Evolutionary conservation across 192 early-diverging fungal genomes (phyloP).

Genomic region (Coemansia sp.): DNA sequence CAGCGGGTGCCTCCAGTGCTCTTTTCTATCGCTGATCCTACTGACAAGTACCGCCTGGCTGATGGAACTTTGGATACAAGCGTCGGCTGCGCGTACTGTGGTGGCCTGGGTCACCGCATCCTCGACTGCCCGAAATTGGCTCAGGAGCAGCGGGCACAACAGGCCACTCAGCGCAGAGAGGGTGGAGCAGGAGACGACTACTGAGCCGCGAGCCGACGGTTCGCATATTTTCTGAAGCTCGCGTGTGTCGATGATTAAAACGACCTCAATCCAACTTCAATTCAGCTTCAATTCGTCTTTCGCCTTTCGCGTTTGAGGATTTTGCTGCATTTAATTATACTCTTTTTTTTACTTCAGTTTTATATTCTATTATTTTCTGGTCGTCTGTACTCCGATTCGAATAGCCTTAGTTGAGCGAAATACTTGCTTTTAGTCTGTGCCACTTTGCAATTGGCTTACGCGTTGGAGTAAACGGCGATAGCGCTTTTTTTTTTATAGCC

Average conservation of each 20-base stretch:
- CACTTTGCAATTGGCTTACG: neutral
- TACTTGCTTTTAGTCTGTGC: neutral
- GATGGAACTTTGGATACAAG: conserved; percentile 59
- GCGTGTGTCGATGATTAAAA: neutral
- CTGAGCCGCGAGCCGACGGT: conserved; percentile 23
- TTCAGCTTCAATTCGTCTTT: neutral
- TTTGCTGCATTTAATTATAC: neutral
- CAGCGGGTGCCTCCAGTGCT: conserved; percentile 90
- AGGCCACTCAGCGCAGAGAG: conserved; percentile 41
- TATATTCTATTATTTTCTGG: neutral
- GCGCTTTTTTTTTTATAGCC: neutral
- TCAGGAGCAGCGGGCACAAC: conserved; percentile 62
- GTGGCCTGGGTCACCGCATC: conserved; percentile 93
- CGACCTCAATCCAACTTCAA: no score
- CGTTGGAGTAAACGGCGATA: neutral
- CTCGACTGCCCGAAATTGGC: conserved; percentile 83
- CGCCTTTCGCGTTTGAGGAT: neutral
- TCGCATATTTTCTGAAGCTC: neutral
- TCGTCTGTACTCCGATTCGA: neutral
- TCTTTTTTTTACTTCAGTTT: neutral
- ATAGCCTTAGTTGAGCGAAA: neutral
- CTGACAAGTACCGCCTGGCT: conserved; percentile 79
- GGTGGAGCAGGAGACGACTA: conserved; percentile 37
- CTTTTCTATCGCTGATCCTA: conserved; percentile 84
- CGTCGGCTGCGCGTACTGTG: conserved; percentile 90